Conservation (phyloP, 2,329 filamentous ascomycete genomes). For the Arthrinium puccinioides region DNA sequence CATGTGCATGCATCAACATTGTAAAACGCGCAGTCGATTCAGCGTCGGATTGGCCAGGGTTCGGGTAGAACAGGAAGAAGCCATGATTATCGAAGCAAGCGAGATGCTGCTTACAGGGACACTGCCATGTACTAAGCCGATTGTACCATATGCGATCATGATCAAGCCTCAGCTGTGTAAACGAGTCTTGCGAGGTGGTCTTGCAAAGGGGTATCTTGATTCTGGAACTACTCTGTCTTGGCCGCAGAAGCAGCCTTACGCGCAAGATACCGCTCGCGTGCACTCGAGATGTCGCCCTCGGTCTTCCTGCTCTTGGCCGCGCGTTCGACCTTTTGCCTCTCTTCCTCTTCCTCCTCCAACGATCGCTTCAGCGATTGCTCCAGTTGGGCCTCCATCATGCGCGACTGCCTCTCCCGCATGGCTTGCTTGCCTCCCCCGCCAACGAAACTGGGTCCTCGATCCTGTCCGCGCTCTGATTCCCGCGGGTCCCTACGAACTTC, state of each 20-base stretch:
- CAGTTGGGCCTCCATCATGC: slow-evolving; percentile 73
- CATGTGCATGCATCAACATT: too few species aligned
- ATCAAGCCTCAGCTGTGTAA: too few species aligned
- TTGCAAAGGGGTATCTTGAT: slow-evolving; percentile 3
- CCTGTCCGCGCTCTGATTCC: slow-evolving; percentile 19
- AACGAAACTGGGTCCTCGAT: slow-evolving; percentile 25
- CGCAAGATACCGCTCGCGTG: slow-evolving; percentile 72
- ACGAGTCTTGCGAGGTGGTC: too few species aligned
- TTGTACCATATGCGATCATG: too few species aligned
- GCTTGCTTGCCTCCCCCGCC: slow-evolving; percentile 51
- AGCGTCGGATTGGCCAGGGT: too few species aligned
- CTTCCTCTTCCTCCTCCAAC: slow-evolving; percentile 62
- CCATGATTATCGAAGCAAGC: too few species aligned
- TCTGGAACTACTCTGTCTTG: slow-evolving; percentile 34
- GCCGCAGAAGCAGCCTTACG: slow-evolving; percentile 71
- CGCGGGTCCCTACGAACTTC: slow-evolving; percentile 27
- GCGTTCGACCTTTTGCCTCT: slow-evolving; percentile 52
- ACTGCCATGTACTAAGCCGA: too few species aligned
- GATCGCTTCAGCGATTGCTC: slow-evolving; percentile 66
- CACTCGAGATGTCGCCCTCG: slow-evolving; percentile 65
- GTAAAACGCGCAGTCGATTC: too few species aligned
- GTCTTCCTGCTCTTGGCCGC: slow-evolving; percentile 73
- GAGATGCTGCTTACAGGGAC: too few species aligned
- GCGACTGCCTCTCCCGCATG: slow-evolving; percentile 67
- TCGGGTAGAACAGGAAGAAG: too few species aligned